Percentiles rank a stretch among this genome's conserved stretches.
Evolutionary conservation across 192 early-diverging fungal species (phyloP).

Genomic region (Gryganskiella cystojenkinii): DNA sequence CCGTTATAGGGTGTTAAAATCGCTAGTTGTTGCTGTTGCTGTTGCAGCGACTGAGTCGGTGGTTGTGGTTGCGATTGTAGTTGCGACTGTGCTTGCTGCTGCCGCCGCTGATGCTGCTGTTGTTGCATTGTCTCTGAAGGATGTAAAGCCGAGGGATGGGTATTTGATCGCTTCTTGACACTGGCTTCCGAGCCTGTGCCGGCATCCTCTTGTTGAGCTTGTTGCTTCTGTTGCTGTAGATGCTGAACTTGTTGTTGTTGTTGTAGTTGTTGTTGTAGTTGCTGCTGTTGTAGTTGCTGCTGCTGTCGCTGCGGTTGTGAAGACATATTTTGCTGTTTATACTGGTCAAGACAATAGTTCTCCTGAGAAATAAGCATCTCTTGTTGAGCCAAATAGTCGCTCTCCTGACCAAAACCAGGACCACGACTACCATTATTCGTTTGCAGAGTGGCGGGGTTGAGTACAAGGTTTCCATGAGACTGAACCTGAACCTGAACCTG

Average conservation of each 20-base stretch:
- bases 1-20: not conserved
- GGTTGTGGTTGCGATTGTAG: not conserved
- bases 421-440: not conserved
- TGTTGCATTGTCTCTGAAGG: constrained; percentile 3
- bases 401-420: not conserved
- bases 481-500: no score
- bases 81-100: constrained; percentile 3
- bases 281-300: constrained; percentile 2
- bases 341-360: not conserved
- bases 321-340: constrained; percentile 1
- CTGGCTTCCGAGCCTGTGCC: not conserved
- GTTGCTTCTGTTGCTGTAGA: not conserved
- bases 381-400: no score
- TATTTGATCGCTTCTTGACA: constrained; percentile 35
- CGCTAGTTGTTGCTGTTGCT: not conserved
- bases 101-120: not conserved
- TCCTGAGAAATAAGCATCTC: constrained; percentile 3
- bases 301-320: constrained; percentile 1
- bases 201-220: not conserved
- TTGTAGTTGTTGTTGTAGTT: constrained; percentile 12
- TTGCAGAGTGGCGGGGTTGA: no score
- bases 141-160: constrained; percentile 8
- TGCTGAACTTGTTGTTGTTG: constrained; percentile 8
- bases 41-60: not conserved
- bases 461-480: no score